A percentile compares a stretch with the other conserved stretches of the same genome.
These are phyloP conservation scores for Lepidopterella palustris DNA, from an alignment of 495 filamentous ascomycete species.

Conservation along the genomic window DNA sequence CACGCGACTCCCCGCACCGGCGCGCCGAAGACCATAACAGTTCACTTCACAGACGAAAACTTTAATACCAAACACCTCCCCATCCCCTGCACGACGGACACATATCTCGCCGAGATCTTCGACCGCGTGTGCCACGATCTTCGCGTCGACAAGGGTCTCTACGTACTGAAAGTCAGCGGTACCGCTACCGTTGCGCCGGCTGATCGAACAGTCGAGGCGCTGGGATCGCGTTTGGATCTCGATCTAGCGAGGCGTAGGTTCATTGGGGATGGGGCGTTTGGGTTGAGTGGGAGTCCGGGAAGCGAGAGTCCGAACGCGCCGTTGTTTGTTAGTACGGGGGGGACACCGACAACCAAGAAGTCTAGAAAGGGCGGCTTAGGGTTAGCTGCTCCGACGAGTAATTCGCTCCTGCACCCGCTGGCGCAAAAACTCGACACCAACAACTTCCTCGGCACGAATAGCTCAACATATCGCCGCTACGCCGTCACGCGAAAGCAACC, in stretches of 20 bases:
- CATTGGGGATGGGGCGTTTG: constrained; percentile 67
- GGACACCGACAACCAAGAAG: constrained; percentile 59
- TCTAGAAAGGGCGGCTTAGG: constrained; percentile 35
- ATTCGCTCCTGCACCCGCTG: constrained; percentile 56
- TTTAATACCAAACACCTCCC: constrained; percentile 32
- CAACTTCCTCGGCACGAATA: constrained; percentile 51
- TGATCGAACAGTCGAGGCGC: constrained; percentile 82
- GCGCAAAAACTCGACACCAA: constrained; percentile 55
- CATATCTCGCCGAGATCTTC: constrained; percentile 87
- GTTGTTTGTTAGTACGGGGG: constrained; percentile 53
- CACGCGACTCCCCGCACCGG: constrained; percentile 64
- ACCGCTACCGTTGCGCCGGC: constrained; percentile 77
- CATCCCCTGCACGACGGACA: constrained; percentile 83
- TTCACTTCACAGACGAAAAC: constrained; percentile 72
- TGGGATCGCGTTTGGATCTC: constrained; percentile 75
- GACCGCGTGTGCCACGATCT: constrained; percentile 86
- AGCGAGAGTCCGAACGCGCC: constrained; percentile 75
- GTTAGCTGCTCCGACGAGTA: background rate
- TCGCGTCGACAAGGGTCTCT: constrained; percentile 80
- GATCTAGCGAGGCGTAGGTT: constrained; percentile 86
- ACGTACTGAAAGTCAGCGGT: constrained; percentile 78
- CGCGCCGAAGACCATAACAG: constrained; percentile 75
- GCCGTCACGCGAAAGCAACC: constrained; percentile 88
- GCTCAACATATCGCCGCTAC: constrained; percentile 71
- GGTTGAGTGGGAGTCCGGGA: constrained; percentile 70